Conservation (phyloP, 2,329 filamentous ascomycete genomes). For the Ophiostoma novo-ulmi region DNA sequence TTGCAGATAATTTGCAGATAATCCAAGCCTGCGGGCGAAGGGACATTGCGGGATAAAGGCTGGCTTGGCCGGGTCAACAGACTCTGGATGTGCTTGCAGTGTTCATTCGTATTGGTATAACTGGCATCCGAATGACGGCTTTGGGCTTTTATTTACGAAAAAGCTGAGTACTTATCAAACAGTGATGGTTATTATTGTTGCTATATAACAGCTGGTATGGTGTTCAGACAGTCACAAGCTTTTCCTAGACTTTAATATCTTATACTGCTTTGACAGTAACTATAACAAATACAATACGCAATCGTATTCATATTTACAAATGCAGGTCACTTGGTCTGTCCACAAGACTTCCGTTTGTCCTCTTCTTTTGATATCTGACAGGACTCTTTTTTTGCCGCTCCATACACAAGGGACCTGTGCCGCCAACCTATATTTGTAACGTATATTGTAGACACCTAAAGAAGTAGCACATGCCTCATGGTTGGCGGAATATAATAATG, state of each 20-base stretch:
- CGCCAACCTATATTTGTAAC: neutral
- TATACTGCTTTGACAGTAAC: neutral
- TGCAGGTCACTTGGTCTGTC: neutral
- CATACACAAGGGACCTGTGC: neutral
- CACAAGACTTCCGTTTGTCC: neutral
- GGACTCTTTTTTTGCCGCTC: neutral
- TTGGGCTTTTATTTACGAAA: neutral
- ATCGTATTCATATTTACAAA: neutral
- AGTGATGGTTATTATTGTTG: neutral
- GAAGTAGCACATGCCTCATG: neutral
- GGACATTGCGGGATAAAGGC: slow-evolving; percentile 13
- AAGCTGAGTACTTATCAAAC: neutral
- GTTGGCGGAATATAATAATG: neutral
- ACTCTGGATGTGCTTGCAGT: neutral
- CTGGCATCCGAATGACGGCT: neutral
- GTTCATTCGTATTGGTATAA: too few relatives aligned
- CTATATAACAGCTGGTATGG: neutral
- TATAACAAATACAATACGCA: neutral
- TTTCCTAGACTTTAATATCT: neutral
- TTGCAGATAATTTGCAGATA: neutral
- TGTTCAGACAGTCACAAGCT: neutral
- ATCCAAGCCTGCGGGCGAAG: neutral
- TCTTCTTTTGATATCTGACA: slow-evolving; percentile 3
- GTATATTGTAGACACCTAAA: neutral
- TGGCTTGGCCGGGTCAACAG: neutral